phyloP scores from a whole-genome alignment of 169 alveolate species.

The Perkinsus olseni region DNA sequence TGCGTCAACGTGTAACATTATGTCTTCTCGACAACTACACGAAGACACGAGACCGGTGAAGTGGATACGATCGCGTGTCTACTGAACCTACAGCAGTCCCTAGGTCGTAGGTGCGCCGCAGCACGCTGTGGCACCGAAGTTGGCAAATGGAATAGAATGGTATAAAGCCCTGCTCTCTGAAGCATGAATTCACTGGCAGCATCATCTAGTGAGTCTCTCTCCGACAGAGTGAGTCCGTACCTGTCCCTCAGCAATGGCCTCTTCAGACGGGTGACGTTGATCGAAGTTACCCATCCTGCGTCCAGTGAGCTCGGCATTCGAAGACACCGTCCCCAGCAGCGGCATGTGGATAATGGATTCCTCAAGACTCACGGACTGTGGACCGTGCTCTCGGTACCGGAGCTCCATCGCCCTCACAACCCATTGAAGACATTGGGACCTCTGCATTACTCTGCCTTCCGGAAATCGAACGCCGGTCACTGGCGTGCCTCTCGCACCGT shows the following conservation, averaged over 20 bases:
- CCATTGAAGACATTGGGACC: too few relatives aligned
- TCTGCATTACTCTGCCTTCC: not conserved
- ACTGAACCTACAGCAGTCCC: not conserved
- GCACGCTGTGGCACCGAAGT: conserved; percentile 14
- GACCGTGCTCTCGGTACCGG: too few relatives aligned
- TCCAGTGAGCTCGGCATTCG: not conserved
- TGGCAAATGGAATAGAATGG: conserved; percentile 12
- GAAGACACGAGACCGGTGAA: not conserved
- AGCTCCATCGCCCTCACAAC: too few relatives aligned
- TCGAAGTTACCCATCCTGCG: not conserved
- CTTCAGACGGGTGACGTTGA: not conserved
- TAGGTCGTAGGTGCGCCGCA: not conserved
- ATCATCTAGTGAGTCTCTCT: too few relatives aligned
- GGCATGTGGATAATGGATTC: too few relatives aligned
- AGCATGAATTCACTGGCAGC: too few relatives aligned
- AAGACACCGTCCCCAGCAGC: not conserved
- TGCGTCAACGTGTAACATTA: conserved; percentile 24
- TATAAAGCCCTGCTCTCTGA: not conserved
- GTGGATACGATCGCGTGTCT: too few relatives aligned
- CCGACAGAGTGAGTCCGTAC: too few relatives aligned
- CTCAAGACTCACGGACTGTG: too few relatives aligned
- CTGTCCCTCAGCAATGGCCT: conserved; percentile 1
- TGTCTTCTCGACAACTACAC: not conserved
- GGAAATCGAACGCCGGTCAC: not conserved
- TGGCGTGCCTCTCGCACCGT: not conserved